Evolutionary conservation across 2,329 filamentous ascomycete genomes (phyloP).

Genomic region (Simplicillium sp.): DNA sequence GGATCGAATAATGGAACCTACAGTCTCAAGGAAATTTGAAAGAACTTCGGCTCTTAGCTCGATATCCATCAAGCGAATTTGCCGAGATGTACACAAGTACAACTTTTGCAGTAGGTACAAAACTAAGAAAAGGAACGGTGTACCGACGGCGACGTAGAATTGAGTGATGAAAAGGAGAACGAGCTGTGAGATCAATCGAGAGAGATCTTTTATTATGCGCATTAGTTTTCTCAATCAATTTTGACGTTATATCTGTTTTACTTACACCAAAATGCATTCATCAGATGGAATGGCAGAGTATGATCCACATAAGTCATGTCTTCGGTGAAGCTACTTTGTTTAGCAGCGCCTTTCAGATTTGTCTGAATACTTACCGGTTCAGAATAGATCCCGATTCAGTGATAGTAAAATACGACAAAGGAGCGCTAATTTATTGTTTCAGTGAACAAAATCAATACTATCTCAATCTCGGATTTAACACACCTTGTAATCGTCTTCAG

Average conservation of each 20-base stretch:
- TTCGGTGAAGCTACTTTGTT: not conserved
- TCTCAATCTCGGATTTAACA: not conserved
- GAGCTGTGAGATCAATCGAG: slow-evolving; percentile 4
- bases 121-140: slow-evolving; percentile 2
- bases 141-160: slow-evolving; percentile 1
- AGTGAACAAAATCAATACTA: too few species aligned
- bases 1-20: not conserved
- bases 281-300: not conserved
- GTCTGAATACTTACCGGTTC: not conserved
- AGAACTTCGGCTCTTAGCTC: slow-evolving; percentile 1
- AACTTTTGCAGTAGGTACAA: slow-evolving; percentile 9
- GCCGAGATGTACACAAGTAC: slow-evolving; percentile 9
- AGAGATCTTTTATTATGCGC: slow-evolving; percentile 2
- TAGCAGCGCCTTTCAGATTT: not conserved
- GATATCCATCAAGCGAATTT: slow-evolving; percentile 4
- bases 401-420: not conserved
- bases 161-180: slow-evolving; percentile 5
- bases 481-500: not conserved
- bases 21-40: slow-evolving; percentile 2
- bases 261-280: not conserved
- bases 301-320: not conserved
- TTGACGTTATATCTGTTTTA: not conserved
- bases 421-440: not conserved
- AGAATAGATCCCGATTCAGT: not conserved
- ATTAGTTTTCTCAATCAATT: not conserved